These are phyloP conservation scores for Termitomyces sp. DNA, from an alignment of 768 basidiomycete species.

Conservation along the genomic window DNA sequence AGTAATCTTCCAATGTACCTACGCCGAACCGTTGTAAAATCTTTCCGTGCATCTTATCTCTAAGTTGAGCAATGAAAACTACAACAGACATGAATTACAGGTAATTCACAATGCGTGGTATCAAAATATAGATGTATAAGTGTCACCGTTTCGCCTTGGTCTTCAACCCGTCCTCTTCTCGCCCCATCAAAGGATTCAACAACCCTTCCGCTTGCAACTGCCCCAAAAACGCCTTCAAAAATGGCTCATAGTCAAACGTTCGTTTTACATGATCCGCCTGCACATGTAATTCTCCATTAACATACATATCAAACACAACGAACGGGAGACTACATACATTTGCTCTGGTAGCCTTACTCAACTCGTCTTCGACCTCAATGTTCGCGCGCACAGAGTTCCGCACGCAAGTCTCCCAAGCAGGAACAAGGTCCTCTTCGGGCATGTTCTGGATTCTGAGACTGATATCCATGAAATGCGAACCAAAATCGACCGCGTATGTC, in stretches of 20 bases:
- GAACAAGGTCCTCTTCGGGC: conserved; percentile 26
- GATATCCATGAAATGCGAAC: conserved; percentile 33
- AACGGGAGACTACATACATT: conserved; percentile 31
- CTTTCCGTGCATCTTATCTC: no score
- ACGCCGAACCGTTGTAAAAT: background rate
- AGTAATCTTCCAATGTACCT: background rate
- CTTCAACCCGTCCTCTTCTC: conserved; percentile 27
- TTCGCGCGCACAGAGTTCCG: conserved; percentile 33
- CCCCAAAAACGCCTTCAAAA: conserved; percentile 41
- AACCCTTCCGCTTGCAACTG: conserved; percentile 40
- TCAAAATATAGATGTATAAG: no score
- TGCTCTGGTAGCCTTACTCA: conserved; percentile 33
- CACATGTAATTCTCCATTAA: background rate
- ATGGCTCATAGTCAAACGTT: conserved; percentile 61
- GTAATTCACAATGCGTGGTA: background rate
- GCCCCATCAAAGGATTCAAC: conserved; percentile 36
- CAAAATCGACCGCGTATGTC: conserved; percentile 40
- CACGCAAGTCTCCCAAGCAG: conserved; percentile 45
- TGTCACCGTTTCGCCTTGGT: conserved; percentile 4
- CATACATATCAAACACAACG: background rate
- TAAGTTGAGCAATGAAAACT: background rate
- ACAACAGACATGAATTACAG: background rate
- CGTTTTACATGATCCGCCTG: conserved; percentile 54
- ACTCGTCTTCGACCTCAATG: conserved; percentile 43
- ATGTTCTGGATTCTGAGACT: conserved; percentile 41